Conservation (phyloP, 371 early-diverging fungal species). For the Encephalitozoon romaleae region DNA sequence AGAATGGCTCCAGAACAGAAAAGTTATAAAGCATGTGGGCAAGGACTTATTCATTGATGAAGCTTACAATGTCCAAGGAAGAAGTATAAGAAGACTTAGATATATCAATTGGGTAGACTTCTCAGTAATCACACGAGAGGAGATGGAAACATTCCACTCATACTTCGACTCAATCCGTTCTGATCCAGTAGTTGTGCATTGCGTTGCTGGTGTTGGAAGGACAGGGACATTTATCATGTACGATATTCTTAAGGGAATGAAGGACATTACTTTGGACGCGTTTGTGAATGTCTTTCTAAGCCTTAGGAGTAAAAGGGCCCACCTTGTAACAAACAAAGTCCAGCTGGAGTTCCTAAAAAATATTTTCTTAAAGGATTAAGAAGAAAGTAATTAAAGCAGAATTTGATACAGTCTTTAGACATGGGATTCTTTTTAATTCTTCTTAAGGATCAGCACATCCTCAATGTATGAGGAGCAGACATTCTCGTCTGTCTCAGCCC, state of each 20-base stretch:
- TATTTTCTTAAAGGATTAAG: not conserved
- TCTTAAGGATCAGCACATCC: conserved; percentile 42
- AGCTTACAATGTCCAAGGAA: not conserved
- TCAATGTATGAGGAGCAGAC: conserved; percentile 37
- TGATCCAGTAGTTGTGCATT: conserved; percentile 71
- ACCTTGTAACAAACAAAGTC: conserved; percentile 37
- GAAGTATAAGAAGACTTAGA: conserved; percentile 24
- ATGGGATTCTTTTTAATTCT: conserved; percentile 3
- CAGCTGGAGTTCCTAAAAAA: conserved; percentile 44
- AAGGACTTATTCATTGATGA: conserved; percentile 31
- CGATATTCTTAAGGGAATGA: conserved; percentile 64
- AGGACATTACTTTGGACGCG: not conserved
- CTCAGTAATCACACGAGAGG: not conserved
- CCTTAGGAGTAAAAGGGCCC: conserved; percentile 45
- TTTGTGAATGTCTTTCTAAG: conserved; percentile 53
- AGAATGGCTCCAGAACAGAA: not conserved
- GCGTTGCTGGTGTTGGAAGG: conserved; percentile 89
- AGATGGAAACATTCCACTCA: conserved; percentile 27
- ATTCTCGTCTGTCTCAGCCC: conserved; percentile 73
- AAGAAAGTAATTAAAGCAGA: not conserved
- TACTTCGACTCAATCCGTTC: not conserved
- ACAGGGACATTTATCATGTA: conserved; percentile 78
- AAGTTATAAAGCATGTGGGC: not conserved
- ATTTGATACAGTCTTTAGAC: not conserved
- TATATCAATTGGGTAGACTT: conserved; percentile 40